Percentiles rank a stretch among this genome's conserved stretches.
These are phyloP conservation scores for Chlamydomonas sphaeroides DNA, from an alignment of 139 green algal species.

Conservation along the genomic window DNA sequence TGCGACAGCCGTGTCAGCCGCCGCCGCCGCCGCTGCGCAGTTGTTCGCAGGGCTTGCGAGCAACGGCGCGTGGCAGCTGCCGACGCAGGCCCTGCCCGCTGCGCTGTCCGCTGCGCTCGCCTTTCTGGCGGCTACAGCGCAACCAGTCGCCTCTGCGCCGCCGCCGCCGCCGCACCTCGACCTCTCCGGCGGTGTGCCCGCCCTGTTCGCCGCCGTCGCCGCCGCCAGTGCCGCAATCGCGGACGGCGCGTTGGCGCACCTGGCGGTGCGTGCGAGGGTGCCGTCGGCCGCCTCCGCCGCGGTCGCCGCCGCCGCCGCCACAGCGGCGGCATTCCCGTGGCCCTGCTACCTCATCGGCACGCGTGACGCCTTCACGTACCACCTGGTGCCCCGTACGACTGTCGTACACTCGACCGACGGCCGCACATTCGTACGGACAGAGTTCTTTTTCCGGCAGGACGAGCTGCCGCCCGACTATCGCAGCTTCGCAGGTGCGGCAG, in stretches of 20 bases:
- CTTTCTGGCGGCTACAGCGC: too few relatives aligned
- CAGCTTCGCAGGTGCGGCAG: conserved; percentile 8
- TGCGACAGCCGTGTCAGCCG: too few relatives aligned
- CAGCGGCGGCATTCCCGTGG: conserved; percentile 58
- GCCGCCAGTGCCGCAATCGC: not conserved
- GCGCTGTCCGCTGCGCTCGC: too few relatives aligned
- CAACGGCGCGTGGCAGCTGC: too few relatives aligned
- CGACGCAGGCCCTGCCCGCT: too few relatives aligned
- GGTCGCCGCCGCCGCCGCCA: not conserved
- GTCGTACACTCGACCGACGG: conserved; percentile 39
- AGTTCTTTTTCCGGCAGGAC: conserved; percentile 68
- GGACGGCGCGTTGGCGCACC: not conserved
- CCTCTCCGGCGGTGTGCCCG: not conserved
- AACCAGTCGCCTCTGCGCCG: too few relatives aligned
- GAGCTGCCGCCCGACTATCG: conserved; percentile 61
- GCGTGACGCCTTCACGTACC: conserved; percentile 70
- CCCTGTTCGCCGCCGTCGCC: not conserved
- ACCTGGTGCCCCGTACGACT: conserved; percentile 46
- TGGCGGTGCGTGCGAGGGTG: too few relatives aligned
- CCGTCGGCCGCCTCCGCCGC: too few relatives aligned
- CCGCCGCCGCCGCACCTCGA: too few relatives aligned
- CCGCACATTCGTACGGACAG: conserved; percentile 50
- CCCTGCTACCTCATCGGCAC: conserved; percentile 76
- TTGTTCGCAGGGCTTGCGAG: too few relatives aligned
- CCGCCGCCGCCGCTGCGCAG: too few relatives aligned